These are phyloP conservation scores for Rubia balearica DNA, from an alignment of 305 asterid species.

Conservation along the genomic window DNA sequence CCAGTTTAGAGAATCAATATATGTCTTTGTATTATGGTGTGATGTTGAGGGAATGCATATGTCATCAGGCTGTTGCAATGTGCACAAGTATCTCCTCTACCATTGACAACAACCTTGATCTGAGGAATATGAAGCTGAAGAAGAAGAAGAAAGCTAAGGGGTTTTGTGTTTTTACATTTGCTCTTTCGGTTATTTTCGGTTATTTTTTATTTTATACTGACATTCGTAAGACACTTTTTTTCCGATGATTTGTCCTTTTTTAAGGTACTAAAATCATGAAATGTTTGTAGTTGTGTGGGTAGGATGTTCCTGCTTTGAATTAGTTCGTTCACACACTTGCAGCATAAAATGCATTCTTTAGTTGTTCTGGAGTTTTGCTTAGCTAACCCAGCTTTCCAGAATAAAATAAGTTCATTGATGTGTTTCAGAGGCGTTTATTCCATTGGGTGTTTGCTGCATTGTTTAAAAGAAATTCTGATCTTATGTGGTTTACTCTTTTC, in stretches of 20 bases:
- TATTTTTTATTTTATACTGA: too few species aligned
- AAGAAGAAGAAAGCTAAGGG: too few species aligned
- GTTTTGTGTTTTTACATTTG: too few species aligned
- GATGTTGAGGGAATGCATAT: constrained; percentile 67
- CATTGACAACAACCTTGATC: too few species aligned
- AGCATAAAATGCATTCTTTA: not conserved
- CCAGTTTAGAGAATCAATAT: constrained; percentile 60
- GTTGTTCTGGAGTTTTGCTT: not conserved
- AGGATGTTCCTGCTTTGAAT: not conserved
- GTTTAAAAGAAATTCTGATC: not conserved
- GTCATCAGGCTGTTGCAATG: constrained; percentile 95
- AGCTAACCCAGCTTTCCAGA: not conserved
- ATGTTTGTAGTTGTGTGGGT: not conserved
- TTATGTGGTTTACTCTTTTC: not conserved
- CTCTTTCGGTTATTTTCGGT: too few species aligned
- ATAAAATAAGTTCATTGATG: not conserved
- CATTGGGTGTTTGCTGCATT: not conserved
- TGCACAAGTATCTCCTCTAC: constrained; percentile 21
- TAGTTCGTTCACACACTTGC: not conserved
- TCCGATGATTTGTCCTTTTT: not conserved
- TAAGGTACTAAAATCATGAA: not conserved
- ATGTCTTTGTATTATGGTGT: constrained; percentile 94
- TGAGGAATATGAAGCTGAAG: too few species aligned
- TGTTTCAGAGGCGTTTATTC: not conserved
- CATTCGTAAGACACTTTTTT: not conserved